Evolutionary conservation across 2,329 filamentous ascomycete species (phyloP), one percentile per base, ranked within the genome.

Genomic region (Nemania sp.): DNA sequence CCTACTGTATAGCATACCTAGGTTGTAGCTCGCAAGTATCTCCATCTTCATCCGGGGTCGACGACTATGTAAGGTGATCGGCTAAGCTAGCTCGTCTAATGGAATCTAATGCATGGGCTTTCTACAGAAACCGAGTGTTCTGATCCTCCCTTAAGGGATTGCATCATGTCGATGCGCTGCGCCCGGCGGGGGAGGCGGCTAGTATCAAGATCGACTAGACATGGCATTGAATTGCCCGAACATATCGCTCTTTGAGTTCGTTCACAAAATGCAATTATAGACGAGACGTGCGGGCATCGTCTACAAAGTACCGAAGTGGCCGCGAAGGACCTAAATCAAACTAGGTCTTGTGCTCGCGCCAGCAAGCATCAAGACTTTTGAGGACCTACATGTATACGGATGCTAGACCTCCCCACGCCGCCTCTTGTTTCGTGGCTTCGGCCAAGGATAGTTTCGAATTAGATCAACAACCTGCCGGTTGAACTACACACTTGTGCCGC

Each of bases 61-160:
- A 49, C 38, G 22, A 54, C n/a, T n/a, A n/a, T n/a, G 47, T 38
- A 41, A 59, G 8, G 45, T 26, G 43, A 68, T 64, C 55, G 45
- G 27, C 57, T 45, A 15, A 8, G 24, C 53, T 24, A 55, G 13
- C 47, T 62, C 66, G 47, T 68, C 24, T 65, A 51, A 51, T 11
- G 13, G 20, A 58, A 55, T 57, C 66, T 68, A 66, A 66, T 68
- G 66, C 66, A 68, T 68, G 62, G 66, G 45, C 66, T 68, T 68
- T 68, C 27, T 18, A 32, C 43, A 47, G 43, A 47, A 58, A 43
- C 52, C 52, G 62, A 65, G 27, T 62, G 27, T 22, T 59, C 24
- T 62, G 57, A 54, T 66, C 52, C 27, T 49, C 56, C 45, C 38
- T 58, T 20, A 49, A 58, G 57, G 66, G 62, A 54, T 66, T 47